Evolutionary conservation across 768 basidiomycete species (phyloP), one percentile per base, ranked within the genome.

Genomic region (Pleurotus djamor): DNA sequence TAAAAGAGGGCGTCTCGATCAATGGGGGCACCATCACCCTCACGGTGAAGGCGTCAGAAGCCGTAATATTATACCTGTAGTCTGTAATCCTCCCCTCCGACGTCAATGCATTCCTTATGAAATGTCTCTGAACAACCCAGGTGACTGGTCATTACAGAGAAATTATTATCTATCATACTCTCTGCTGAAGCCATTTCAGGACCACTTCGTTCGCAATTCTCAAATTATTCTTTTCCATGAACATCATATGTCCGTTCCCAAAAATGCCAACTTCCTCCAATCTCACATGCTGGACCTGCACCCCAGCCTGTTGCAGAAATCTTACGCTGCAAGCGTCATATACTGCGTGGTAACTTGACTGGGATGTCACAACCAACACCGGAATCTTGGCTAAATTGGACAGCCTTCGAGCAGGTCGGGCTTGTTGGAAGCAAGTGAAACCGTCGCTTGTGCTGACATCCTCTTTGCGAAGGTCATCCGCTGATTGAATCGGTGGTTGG

Each of bases 181-280:
- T 62, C 6, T 59, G 52, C 36, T 60, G 61, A 36, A 79, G 66
- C 81, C 80, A 82, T 52, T 66, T 68, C 47, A 74, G 65, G 21
- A 81, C 68, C 4, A 82, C 76, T 34, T 68, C 44, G 4, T 71
- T 74, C 10, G 68, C 79, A 38, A 84, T 80, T 49, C 74, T 71
- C 38, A 76, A 58, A 8, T 68, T 74, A 63, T 84, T 83, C 59
- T 72, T 76, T 58, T 84, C 82, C 78, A 84, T 79, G 61, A 83
- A 82, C 70, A 84, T 76, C 76, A 84, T 77, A 67, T 84, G 82
- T 1, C 79, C 82, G 62, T 84, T 84, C 45, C 82, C 82, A 54
- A 68, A 74, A 21, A 84, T 78, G 6, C 82, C 82, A 1, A 79
- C 61, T 34, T 73, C 71, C n/a, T 66, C 68, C 14, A 84, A 64